These are phyloP conservation scores for Aspergillus awamori DNA, from an alignment of 2,329 filamentous ascomycete genomes.

Conservation along the genomic window DNA sequence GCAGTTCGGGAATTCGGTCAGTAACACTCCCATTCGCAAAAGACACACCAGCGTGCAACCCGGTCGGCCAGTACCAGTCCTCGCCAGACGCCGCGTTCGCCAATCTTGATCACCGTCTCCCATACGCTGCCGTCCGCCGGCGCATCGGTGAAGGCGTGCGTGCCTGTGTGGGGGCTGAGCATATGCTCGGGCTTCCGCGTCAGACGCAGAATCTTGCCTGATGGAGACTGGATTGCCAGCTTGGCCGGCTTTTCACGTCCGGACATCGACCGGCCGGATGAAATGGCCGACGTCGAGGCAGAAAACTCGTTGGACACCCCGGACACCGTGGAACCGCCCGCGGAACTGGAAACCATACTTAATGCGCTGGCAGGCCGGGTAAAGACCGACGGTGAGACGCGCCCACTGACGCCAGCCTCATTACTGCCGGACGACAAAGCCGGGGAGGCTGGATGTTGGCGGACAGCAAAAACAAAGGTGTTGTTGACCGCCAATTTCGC, in stretches of 20 bases:
- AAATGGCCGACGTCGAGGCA: constrained; percentile 56
- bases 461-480: constrained; percentile 94
- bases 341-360: constrained; percentile 62
- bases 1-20: constrained; percentile 31
- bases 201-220: constrained; percentile 85
- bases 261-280: constrained; percentile 43
- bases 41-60: constrained; percentile 70
- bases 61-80: constrained; percentile 66
- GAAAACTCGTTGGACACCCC: constrained; percentile 46
- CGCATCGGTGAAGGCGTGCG: constrained; percentile 42
- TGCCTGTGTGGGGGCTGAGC: constrained; percentile 35
- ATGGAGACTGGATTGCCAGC: constrained; percentile 89
- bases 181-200: constrained; percentile 53
- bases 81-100: constrained; percentile 64
- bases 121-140: constrained; percentile 59
- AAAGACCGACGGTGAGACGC: constrained; percentile 55
- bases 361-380: constrained; percentile 61
- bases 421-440: constrained; percentile 43
- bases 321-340: constrained; percentile 55
- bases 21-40: constrained; percentile 66
- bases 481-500: constrained; percentile 87
- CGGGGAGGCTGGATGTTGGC: constrained; percentile 79
- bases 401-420: constrained; percentile 42
- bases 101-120: constrained; percentile 70
- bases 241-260: constrained; percentile 80